These are phyloP conservation scores for Lactuca sativa DNA, from an alignment of 129 eudicot species.

Conservation along the genomic window DNA sequence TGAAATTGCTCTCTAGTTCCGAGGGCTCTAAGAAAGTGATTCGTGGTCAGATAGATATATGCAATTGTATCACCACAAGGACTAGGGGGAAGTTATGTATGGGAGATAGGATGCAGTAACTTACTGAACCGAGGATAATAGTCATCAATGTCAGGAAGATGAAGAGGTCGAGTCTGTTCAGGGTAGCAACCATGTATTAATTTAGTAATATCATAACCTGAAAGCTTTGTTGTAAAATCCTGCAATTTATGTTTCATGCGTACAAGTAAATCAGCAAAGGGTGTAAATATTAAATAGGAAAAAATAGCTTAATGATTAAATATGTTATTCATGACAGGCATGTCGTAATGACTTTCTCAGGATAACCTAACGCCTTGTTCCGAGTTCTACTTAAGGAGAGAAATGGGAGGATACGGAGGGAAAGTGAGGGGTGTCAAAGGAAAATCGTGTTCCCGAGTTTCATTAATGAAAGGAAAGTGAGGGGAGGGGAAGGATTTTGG, in stretches of 20 bases:
- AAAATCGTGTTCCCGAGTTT: too few relatives aligned
- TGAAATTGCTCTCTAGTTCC: slow-evolving; percentile 1
- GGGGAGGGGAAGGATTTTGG: too few relatives aligned
- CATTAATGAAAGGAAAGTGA: too few relatives aligned
- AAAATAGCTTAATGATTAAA: background rate
- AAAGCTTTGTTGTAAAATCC: slow-evolving; percentile 23
- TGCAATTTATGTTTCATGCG: slow-evolving; percentile 1
- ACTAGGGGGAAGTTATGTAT: too few relatives aligned
- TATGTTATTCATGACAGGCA: background rate
- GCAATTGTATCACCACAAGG: background rate
- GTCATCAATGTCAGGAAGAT: slow-evolving; percentile 1
- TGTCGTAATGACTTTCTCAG: too few relatives aligned
- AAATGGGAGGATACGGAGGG: background rate
- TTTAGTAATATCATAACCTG: slow-evolving; percentile 18
- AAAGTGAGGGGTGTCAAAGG: too few relatives aligned
- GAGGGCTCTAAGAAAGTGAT: background rate
- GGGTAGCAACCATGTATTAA: slow-evolving; percentile 6
- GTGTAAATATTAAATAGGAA: background rate
- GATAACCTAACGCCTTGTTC: too few relatives aligned
- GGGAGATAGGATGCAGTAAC: background rate
- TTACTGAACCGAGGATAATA: slow-evolving; percentile 13
- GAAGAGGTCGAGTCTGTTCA: too few relatives aligned
- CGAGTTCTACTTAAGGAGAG: background rate
- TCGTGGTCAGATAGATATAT: background rate
- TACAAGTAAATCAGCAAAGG: slow-evolving; percentile 4